Evolutionary conservation across 352 stramenopile species (phyloP).

Genomic region (Phytophthora lateralis): DNA sequence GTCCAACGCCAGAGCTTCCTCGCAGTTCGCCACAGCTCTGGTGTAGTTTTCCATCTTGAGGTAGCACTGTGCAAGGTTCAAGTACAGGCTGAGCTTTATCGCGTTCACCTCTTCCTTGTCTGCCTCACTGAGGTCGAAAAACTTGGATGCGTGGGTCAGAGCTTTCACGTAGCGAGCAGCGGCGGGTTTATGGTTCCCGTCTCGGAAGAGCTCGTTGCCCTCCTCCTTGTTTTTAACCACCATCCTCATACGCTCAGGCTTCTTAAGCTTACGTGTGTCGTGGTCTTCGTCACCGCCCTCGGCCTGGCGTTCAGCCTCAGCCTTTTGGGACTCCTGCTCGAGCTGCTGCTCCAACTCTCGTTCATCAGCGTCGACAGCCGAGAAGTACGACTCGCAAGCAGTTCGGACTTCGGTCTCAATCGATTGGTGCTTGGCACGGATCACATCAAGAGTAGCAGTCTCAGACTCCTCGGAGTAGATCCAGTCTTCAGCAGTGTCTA

Average conservation of each 20-base stretch:
- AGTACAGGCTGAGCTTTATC: slow-evolving; percentile 90
- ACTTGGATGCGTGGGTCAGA: slow-evolving; percentile 91
- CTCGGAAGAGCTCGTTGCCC: slow-evolving; percentile 93
- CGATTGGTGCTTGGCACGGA: slow-evolving; percentile 57
- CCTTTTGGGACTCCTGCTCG: slow-evolving; percentile 74
- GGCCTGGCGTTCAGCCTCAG: slow-evolving; percentile 70
- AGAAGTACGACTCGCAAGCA: slow-evolving; percentile 73
- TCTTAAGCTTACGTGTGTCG: slow-evolving; percentile 93
- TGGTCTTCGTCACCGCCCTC: slow-evolving; percentile 89
- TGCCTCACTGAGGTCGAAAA: slow-evolving; percentile 88
- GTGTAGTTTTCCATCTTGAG: slow-evolving; percentile 92
- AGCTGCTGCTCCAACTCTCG: slow-evolving; percentile 73
- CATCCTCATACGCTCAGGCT: slow-evolving; percentile 93
- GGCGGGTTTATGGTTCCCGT: slow-evolving; percentile 89
- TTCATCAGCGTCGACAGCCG: slow-evolving; percentile 65
- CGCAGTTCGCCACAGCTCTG: slow-evolving; percentile 86
- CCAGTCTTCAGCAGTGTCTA: slow-evolving; percentile 91
- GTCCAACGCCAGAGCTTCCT: slow-evolving; percentile 83
- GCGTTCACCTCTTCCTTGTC: slow-evolving; percentile 88
- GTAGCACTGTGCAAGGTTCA: slow-evolving; percentile 94
- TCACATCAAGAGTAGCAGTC: slow-evolving; percentile 58
- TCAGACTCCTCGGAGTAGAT: slow-evolving; percentile 91
- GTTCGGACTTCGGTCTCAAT: slow-evolving; percentile 61
- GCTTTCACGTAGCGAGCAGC: slow-evolving; percentile 92
- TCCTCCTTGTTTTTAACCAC: slow-evolving; percentile 96